phyloP scores from a whole-genome alignment of 768 basidiomycete species.

The Tulasnella calospora region DNA sequence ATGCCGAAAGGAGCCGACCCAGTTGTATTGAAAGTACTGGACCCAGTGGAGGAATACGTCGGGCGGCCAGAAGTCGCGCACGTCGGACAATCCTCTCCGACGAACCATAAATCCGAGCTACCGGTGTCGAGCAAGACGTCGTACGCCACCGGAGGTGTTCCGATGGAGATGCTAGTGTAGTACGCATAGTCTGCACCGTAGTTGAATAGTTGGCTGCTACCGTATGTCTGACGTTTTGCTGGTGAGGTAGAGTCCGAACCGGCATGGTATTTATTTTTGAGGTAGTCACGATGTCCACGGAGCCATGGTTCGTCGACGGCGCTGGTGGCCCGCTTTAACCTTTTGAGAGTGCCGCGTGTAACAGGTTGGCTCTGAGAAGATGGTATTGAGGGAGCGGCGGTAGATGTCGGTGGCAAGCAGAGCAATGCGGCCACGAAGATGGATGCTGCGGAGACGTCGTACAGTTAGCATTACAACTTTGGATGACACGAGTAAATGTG shows the following conservation, averaged over 20 bases:
- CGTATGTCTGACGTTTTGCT: neutral
- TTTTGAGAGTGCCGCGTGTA: neutral
- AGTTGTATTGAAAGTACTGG: conserved; percentile 19
- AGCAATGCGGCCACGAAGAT: neutral
- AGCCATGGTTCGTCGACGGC: conserved; percentile 1
- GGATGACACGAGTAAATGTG: neutral
- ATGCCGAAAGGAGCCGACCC: neutral
- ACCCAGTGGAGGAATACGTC: conserved; percentile 16
- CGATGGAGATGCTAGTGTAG: neutral
- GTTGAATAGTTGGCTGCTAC: neutral
- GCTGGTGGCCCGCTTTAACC: neutral
- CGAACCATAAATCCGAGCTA: conserved; percentile 27
- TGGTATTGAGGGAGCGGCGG: neutral
- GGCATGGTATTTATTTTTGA: neutral
- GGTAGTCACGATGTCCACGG: neutral
- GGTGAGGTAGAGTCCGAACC: neutral
- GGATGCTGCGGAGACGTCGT: neutral
- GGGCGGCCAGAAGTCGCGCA: neutral
- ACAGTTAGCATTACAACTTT: neutral
- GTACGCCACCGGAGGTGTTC: conserved; percentile 14
- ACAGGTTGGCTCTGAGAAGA: neutral
- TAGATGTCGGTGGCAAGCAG: neutral
- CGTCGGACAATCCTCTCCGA: conserved; percentile 1
- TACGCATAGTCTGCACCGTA: conserved; percentile 10
- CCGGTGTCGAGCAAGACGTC: conserved; percentile 28